A percentile compares a stretch with the other conserved stretches of the same genome.
Evolutionary conservation across 371 early-diverging fungal genomes (phyloP).

Genomic region (Coemansia sp.): DNA sequence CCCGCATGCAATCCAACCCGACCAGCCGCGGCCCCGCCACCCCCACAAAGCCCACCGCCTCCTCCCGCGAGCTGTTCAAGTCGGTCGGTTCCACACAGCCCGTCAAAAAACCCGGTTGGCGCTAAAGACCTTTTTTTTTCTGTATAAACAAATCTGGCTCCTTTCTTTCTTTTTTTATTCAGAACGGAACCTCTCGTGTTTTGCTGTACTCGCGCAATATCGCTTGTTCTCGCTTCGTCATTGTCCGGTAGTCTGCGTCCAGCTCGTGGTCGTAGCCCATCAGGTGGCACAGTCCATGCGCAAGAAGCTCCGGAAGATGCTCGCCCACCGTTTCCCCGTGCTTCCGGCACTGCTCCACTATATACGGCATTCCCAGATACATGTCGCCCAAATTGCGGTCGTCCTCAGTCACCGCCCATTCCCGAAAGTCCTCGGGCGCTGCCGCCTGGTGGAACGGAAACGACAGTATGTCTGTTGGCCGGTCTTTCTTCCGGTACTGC

Average conservation of each 20-base stretch:
- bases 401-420: conserved; percentile 42
- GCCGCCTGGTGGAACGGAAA: conserved; percentile 51
- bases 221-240: conserved; percentile 32
- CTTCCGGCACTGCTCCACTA: conserved; percentile 46
- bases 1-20: conserved; percentile 31
- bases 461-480: conserved; percentile 57
- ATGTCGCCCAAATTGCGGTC: conserved; percentile 56
- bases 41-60: conserved; percentile 27
- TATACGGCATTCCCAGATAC: conserved; percentile 53
- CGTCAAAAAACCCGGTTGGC: conserved; percentile 28
- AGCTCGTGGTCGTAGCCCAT: conserved; percentile 59
- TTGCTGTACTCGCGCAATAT: conserved; percentile 24
- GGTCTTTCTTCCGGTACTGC: conserved; percentile 51
- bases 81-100: conserved; percentile 22
- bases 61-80: conserved; percentile 29
- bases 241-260: conserved; percentile 47
- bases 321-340: conserved; percentile 44
- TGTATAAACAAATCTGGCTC: background rate
- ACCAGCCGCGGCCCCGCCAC: conserved; percentile 18
- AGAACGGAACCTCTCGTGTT: background rate
- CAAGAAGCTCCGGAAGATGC: conserved; percentile 53
- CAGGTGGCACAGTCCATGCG: conserved; percentile 58
- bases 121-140: conserved; percentile 7
- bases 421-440: conserved; percentile 22
- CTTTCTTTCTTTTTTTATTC: conserved; percentile 1